phyloP scores from a whole-genome alignment of 345 rosid genomes.

The Gynandropsis gynandra region DNA sequence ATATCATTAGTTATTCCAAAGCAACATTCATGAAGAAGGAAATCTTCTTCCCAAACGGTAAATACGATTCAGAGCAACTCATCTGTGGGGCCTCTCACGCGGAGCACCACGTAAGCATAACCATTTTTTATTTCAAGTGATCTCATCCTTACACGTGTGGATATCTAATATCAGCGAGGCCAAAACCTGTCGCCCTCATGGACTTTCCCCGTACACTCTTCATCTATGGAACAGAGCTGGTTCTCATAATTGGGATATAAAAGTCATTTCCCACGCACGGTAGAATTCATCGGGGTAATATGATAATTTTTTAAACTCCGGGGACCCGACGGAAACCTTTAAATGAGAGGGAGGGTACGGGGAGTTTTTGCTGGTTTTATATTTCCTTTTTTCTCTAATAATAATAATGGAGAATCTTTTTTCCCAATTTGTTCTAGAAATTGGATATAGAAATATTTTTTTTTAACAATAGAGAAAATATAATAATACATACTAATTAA shows the following conservation, averaged over 20 bases:
- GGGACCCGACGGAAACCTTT: constrained; percentile 22
- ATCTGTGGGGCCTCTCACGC: too few relatives aligned
- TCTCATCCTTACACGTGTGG: too few relatives aligned
- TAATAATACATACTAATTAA: not conserved
- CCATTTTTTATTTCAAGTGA: too few relatives aligned
- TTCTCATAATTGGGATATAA: not conserved
- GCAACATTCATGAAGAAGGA: too few relatives aligned
- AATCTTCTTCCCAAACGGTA: too few relatives aligned
- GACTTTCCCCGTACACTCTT: constrained; percentile 16
- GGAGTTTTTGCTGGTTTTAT: not conserved
- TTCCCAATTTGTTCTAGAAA: too few relatives aligned
- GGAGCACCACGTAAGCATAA: too few relatives aligned
- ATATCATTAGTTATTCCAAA: too few relatives aligned
- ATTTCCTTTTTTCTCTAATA: not conserved
- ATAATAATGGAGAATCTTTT: too few relatives aligned
- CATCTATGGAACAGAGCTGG: not conserved
- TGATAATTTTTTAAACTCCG: not conserved
- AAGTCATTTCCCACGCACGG: not conserved
- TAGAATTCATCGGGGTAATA: constrained; percentile 1
- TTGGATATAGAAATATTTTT: too few relatives aligned
- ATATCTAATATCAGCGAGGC: too few relatives aligned
- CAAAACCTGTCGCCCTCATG: constrained; percentile 28
- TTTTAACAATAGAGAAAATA: not conserved
- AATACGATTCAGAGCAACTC: too few relatives aligned
- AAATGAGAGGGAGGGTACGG: constrained; percentile 16